These are phyloP conservation scores for Lepiota brunneoincarnata DNA, from an alignment of 768 basidiomycete genomes.

Conservation along the genomic window DNA sequence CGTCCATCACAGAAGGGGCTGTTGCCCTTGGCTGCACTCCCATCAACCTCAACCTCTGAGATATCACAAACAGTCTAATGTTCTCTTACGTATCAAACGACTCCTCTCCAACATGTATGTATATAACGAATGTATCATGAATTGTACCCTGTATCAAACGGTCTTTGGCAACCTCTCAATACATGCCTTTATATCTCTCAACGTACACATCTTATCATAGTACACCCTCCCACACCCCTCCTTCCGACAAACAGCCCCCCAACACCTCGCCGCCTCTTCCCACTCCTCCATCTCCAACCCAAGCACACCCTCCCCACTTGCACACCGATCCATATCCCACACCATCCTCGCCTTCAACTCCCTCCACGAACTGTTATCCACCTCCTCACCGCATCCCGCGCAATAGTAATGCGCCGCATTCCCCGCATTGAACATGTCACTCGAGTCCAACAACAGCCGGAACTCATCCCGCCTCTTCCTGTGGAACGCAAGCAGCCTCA, in stretches of 20 bases:
- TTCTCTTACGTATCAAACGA: not conserved
- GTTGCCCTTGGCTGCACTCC: slow-evolving; percentile 19
- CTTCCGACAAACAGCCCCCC: slow-evolving; percentile 31
- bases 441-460: too few relatives aligned
- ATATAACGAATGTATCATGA: not conserved
- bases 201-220: slow-evolving; percentile 33
- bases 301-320: slow-evolving; percentile 35
- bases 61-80: not conserved
- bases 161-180: slow-evolving; percentile 23
- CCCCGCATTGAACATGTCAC: slow-evolving; percentile 14
- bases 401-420: slow-evolving; percentile 30
- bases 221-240: slow-evolving; percentile 27
- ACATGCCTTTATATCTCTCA: slow-evolving; percentile 29
- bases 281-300: slow-evolving; percentile 41
- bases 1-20: slow-evolving; percentile 14
- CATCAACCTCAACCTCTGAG: slow-evolving; percentile 16
- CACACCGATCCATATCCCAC: slow-evolving; percentile 35
- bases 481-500: slow-evolving; percentile 39
- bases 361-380: slow-evolving; percentile 37
- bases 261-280: slow-evolving; percentile 38
- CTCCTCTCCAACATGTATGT: not conserved
- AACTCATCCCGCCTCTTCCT: slow-evolving; percentile 30
- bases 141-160: not conserved
- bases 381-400: slow-evolving; percentile 27
- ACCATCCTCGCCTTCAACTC: slow-evolving; percentile 37